phyloP scores from a whole-genome alignment of 176 grass and related monocot species.

The Raddia guianensis region DNA sequence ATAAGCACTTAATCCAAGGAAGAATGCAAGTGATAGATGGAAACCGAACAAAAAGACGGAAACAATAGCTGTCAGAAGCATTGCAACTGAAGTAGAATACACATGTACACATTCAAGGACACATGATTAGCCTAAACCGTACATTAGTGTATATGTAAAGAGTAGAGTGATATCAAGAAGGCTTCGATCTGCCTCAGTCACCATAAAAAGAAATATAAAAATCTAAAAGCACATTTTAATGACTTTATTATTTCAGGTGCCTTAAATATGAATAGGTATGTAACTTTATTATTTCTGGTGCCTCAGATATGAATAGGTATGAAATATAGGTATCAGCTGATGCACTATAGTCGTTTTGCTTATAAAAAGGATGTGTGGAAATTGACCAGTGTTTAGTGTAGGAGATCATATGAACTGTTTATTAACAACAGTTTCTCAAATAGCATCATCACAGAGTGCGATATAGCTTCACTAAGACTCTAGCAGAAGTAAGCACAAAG shows the following conservation, averaged over 20 bases:
- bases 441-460: not conserved
- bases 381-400: not conserved
- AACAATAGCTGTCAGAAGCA: constrained; percentile 80
- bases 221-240: not conserved
- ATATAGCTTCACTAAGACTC: not conserved
- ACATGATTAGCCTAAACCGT: constrained; percentile 16
- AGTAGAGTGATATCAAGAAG: not conserved
- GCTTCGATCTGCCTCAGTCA: not conserved
- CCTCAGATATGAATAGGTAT: not conserved
- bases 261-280: no score
- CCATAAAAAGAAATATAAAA: not conserved
- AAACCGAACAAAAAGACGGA: constrained; percentile 72
- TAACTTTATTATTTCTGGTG: not conserved
- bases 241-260: not conserved
- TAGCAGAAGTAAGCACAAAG: not conserved
- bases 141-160: not conserved
- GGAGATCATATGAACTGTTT: not conserved
- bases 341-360: not conserved
- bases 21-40: constrained; percentile 82
- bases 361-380: not conserved
- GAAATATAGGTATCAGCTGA: not conserved
- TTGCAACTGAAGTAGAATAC: constrained; percentile 93
- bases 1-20: constrained; percentile 73
- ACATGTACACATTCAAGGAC: constrained; percentile 48
- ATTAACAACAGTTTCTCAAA: not conserved